Evolutionary conservation across 306 rosid species (phyloP), one percentile per base, ranked within the genome.

Genomic region (Castanea crenata): DNA sequence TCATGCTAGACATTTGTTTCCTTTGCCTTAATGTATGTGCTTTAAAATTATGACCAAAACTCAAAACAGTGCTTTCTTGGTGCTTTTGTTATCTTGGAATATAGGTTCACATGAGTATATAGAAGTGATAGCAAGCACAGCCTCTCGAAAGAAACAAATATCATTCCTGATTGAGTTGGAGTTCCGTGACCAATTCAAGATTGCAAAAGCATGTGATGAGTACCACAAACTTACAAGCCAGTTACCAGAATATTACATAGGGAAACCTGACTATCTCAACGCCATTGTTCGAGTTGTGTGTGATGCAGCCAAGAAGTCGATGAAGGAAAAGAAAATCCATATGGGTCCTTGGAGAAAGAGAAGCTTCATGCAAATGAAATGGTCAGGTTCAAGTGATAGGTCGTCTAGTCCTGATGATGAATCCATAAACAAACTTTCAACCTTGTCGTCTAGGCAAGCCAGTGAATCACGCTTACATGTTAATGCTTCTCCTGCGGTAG

Each of bases 281-380:
- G 86, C 86, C 19, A 76, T 91, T 7, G 85, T 89, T 56, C 63
- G 81, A 23, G 56, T 89, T 0, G 82, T 89, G 77, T 91, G 96
- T 16, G 75, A 79, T 12, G 87, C 91, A 11, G 93, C 92, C 35
- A 91, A 91, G 89, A 84, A 49, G 77, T 89, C 92, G 23, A 84
- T 91, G 96, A 89, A 83, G 82, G 89, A 89, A 79, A 89, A 84
- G 85, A 86, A 84, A 73, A 89, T 91, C 76, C 88, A 91, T 38
- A 76, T 88, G 81, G 96, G 90, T 7, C 96, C 93, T 1, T 91
- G 96, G 86, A 82, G 90, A 73, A 84, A 89, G 82, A 83, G 73
- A 15, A 57, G 82, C 56, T 91, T 89, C 88, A 85, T 91, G 90
- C 84, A 81, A 41, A 89, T 88, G 93, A 91, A 91, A 77, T 91